Percentiles rank a stretch among this genome's conserved stretches.
Conservation (phyloP, 257 asterid genomes). For the Craterostigma plantagineum region DNA sequence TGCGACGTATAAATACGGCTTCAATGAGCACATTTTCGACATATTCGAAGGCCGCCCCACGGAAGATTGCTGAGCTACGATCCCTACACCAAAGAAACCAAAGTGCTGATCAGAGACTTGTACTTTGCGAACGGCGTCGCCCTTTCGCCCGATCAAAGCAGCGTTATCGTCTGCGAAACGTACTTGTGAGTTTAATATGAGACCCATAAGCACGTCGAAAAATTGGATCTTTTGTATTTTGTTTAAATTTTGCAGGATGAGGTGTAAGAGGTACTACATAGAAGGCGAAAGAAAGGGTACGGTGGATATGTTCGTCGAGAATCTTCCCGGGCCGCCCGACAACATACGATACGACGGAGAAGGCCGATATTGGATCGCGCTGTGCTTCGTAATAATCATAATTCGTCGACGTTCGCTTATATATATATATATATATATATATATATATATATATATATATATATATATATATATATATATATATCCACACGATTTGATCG, state of each 20-base stretch:
- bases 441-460: too few relatives aligned
- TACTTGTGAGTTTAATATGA: constrained; percentile 23
- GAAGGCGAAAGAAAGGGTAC: constrained; percentile 44
- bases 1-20: constrained; percentile 36
- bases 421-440: too few relatives aligned
- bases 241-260: constrained; percentile 24
- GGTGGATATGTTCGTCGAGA: constrained; percentile 35
- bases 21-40: constrained; percentile 17
- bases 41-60: constrained; percentile 43
- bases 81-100: constrained; percentile 51
- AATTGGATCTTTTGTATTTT: neutral
- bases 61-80: constrained; percentile 67
- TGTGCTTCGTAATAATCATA: constrained; percentile 18
- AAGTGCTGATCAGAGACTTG: constrained; percentile 28
- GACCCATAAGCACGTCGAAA: neutral
- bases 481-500: neutral
- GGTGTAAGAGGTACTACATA: constrained; percentile 44
- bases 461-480: too few relatives aligned
- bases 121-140: constrained; percentile 74
- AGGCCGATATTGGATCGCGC: constrained; percentile 66
- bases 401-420: neutral
- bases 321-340: constrained; percentile 78
- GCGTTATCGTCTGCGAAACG: constrained; percentile 61
- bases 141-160: constrained; percentile 42
- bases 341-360: constrained; percentile 75